These are phyloP conservation scores for Austroboletus novae-zelandiae DNA, from an alignment of 1,284 basidiomycete species.

Conservation along the genomic window DNA sequence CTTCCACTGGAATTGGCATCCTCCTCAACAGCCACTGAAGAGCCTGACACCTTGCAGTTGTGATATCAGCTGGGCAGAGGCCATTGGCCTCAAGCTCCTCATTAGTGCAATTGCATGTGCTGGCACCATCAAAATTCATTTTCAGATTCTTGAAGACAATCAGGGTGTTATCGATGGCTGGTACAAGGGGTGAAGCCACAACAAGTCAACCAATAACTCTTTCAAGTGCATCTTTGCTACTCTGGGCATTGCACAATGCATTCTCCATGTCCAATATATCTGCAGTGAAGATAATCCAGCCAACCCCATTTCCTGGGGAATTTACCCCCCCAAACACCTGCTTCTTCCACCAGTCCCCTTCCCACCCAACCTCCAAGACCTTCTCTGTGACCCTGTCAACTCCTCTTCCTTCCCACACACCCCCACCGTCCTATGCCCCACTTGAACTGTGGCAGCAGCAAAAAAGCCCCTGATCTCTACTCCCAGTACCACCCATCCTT, in stretches of 20 bases:
- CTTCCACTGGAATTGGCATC: slow-evolving; percentile 18
- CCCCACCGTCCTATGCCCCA: no score
- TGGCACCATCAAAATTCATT: neutral
- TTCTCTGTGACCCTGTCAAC: no score
- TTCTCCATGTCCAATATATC: neutral
- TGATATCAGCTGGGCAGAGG: slow-evolving; percentile 32
- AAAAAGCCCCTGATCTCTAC: no score
- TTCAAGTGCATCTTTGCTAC: neutral
- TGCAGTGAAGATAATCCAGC: neutral
- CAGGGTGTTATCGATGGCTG: neutral
- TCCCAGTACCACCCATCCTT: no score
- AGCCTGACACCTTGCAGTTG: slow-evolving; percentile 16
- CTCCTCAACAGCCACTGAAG: slow-evolving; percentile 7
- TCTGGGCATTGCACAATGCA: neutral
- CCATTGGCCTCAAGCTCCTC: slow-evolving; percentile 22
- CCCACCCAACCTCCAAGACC: no score
- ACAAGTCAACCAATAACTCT: neutral
- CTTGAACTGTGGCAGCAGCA: no score
- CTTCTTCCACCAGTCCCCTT: no score
- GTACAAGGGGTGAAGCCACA: neutral
- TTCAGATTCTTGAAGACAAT: slow-evolving; percentile 28
- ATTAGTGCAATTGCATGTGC: slow-evolving; percentile 1
- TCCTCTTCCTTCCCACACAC: no score
- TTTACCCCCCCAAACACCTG: neutral
- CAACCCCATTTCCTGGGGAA: neutral